Conservation (phyloP, 202 grass and related monocot species). For the Sporobolus alterniflorus region DNA sequence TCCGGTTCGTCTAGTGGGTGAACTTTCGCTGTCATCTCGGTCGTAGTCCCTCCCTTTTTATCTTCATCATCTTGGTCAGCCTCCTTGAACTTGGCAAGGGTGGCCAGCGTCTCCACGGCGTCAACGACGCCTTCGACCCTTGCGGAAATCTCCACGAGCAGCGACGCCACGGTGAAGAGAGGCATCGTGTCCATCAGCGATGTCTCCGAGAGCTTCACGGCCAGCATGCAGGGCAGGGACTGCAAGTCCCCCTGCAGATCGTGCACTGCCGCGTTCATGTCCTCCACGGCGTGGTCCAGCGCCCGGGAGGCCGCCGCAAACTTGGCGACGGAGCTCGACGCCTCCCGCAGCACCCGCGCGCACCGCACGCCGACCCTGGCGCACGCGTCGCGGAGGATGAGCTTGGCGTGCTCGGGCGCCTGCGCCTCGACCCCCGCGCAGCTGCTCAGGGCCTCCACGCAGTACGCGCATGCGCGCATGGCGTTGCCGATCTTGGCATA, state of each 20-base stretch:
- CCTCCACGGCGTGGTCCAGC: slow-evolving; percentile 61
- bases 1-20: slow-evolving; percentile 48
- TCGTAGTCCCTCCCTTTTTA: neutral
- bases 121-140: no score
- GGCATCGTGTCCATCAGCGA: slow-evolving; percentile 46
- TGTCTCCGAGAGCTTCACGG: neutral
- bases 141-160: no score
- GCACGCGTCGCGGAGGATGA: slow-evolving; percentile 64
- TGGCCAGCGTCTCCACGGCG: slow-evolving; percentile 26
- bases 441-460: slow-evolving; percentile 62
- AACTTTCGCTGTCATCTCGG: slow-evolving; percentile 48
- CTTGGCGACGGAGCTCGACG: slow-evolving; percentile 48
- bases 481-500: no score
- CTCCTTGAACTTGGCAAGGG: slow-evolving; percentile 58
- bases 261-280: slow-evolving; percentile 79
- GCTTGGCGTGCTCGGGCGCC: slow-evolving; percentile 59
- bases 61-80: slow-evolving; percentile 37
- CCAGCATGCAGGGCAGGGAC: slow-evolving; percentile 44
- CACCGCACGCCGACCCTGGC: slow-evolving; percentile 42
- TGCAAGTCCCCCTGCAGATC: slow-evolving; percentile 70
- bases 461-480: no score
- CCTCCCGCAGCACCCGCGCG: slow-evolving; percentile 58
- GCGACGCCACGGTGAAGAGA: no score
- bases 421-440: slow-evolving; percentile 60
- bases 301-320: slow-evolving; percentile 32